Evolutionary conservation across 225 moss, liverwort and hornwort genomes (phyloP), one percentile per base, ranked within the genome.

Genomic region (Polytrichum commune): DNA sequence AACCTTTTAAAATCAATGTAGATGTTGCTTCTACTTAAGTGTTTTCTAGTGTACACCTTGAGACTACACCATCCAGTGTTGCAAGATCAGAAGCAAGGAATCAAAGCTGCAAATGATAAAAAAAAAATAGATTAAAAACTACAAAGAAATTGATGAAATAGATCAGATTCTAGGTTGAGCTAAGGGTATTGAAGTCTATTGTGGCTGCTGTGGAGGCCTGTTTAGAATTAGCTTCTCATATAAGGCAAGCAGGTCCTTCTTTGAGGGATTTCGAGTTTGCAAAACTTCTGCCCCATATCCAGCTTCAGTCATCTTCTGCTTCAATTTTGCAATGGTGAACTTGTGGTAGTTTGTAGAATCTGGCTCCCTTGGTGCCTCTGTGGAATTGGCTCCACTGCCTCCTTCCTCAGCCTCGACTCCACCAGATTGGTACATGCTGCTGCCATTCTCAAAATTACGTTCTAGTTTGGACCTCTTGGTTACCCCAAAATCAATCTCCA

Each of bases 231-330:
- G 64, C 27, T 68, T 72, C 69, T 95, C 92, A 60, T 95, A 95
- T 64, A 92, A 73, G 25, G 86, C 75, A 53, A 95, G 67, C 25
- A 95, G 75, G 7, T 95, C 95, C 68, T 89, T 89, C 83, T 90
- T 92, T 10, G 69, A 57, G 1, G 85, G 82, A 77, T 95, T 92
- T 56, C 90, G 89, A 20, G 76, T 5, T 35, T 83, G 75, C 80
- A 92, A 20, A n/a, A 95, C 79, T 35, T 95, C 90, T 5, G 86
- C 85, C 65, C 95, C 95, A 25, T 80, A 92, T 8, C 95, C 95
- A 60, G 89, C 87, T 71, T 88, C 90, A 13, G 95, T 90, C 63
- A 95, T 82, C 69, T 72, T 87, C 77, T 89, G 89, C 71, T 95
- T 95, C 38, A 95, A 74, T 78, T 95, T 92, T 16, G 90, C 77